Conservation (phyloP, 108 stramenopile species). For the Pseudonitzschia multiseries region DNA sequence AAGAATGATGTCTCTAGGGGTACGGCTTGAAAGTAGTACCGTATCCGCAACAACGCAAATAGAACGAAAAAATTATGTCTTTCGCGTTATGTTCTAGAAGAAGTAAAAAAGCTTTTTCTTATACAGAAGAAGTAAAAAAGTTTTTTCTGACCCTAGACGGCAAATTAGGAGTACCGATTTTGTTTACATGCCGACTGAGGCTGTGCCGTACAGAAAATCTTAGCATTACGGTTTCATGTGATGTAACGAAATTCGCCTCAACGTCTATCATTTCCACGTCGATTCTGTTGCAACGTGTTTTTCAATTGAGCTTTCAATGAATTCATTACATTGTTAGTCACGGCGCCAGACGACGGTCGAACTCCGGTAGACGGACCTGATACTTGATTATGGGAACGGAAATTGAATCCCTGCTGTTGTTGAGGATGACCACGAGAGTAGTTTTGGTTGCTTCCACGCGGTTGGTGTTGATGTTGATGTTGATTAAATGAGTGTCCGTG, state of each 20-base stretch:
- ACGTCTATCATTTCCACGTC: conserved; percentile 6
- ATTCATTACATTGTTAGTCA: conserved; percentile 54
- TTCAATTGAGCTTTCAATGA: conserved; percentile 80
- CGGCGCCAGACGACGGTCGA: conserved; percentile 22
- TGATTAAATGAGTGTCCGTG: not conserved
- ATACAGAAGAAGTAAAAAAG: no score
- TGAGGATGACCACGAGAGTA: conserved; percentile 10
- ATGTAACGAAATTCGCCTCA: not conserved
- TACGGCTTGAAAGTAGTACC: no score
- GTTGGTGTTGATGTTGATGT: conserved; percentile 19
- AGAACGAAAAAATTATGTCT: no score
- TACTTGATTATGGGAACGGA: conserved; percentile 26
- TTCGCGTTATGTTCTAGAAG: no score
- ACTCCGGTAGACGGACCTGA: conserved; percentile 17
- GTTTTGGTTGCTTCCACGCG: conserved; percentile 18
- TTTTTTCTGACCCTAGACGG: no score
- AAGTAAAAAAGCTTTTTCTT: no score
- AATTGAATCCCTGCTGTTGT: conserved; percentile 37
- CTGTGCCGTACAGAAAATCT: no score
- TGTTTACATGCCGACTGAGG: no score
- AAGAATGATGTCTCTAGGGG: no score
- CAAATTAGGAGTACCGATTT: no score
- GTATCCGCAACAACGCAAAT: no score
- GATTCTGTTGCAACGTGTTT: conserved; percentile 74
- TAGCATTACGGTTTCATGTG: not conserved